Evolutionary conservation across 2,329 filamentous ascomycete species (phyloP), one percentile per base, ranked within the genome.

Genomic region (Eutypa lata): DNA sequence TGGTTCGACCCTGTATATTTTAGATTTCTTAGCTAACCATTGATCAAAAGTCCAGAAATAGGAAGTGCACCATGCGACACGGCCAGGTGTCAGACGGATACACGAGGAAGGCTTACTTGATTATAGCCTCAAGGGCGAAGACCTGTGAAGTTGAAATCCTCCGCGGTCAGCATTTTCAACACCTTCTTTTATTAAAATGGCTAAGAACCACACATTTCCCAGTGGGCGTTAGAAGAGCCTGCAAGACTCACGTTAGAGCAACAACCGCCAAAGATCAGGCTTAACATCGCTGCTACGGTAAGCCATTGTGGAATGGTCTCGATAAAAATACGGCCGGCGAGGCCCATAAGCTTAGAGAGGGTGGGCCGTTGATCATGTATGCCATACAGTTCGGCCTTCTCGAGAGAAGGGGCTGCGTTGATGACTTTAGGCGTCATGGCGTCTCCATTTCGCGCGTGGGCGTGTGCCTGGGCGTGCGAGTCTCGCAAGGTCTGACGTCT

Each of bases 41-140:
- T 5, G 26, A 31, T 31, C 26, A 10, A 10, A 10, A 10, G 26
- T 10, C 26, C 10, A 5, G 7, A 14, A 18, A 7, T 38, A 6
- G 6, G 35, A 38, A 6, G 16, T 38, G 13, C 13, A 18, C 6
- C 7, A 7, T 38, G 35, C 13, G 4, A 38, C 16, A 14, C 13
- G n/a, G 35, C n/a, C 6, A 6, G 13, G 5, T 38, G 35, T 38
- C 35, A 38, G 13, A 57, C 38, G 53, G 44, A 50, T n/a, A n/a
- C 35, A 48, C 51, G 42, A 52, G 48, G 54, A 49, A 49, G 47
- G 75, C 86, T 82, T 76, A 94, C 89, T 94, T 95, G 68, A 99
- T 86, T 63, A 97, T 96, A 46, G 90, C 89, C 73, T 99, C 94
- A 52, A 99, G 80, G 40, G 93, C 91, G 73, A 96, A 97, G n/a